Percentiles rank a stretch among this genome's conserved stretches.
phyloP scores from a whole-genome alignment of 2,329 filamentous ascomycete genomes.

The Canariomyces notabilis region DNA sequence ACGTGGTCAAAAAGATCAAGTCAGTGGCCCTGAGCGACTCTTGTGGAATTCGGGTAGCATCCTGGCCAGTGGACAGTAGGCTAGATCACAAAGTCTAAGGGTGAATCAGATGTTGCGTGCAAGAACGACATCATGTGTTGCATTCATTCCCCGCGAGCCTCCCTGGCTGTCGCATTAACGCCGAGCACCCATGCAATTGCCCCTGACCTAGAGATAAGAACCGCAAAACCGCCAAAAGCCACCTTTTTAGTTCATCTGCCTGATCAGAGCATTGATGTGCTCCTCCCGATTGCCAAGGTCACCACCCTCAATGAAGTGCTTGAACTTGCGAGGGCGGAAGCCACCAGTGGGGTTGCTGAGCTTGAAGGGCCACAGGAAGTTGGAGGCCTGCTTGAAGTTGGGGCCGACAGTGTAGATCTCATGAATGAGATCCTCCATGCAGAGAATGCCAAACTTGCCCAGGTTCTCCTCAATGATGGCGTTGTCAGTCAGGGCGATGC shows the following conservation, averaged over 20 bases:
- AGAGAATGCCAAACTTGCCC: slow-evolving; percentile 98
- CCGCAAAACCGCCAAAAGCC: slow-evolving; percentile 25
- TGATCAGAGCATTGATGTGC: slow-evolving; percentile 91
- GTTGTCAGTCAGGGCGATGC: slow-evolving; percentile 94
- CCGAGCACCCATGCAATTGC: slow-evolving; percentile 31
- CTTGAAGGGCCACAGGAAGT: slow-evolving; percentile 99
- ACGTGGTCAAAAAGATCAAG: slow-evolving; percentile 24
- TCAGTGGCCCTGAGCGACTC: slow-evolving; percentile 8
- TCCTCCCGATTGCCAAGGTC: slow-evolving; percentile 98
- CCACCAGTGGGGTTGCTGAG: slow-evolving; percentile 96
- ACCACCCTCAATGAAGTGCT: slow-evolving; percentile 98
- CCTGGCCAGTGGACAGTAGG: slow-evolving; percentile 16
- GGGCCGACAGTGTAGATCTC: slow-evolving; percentile 98
- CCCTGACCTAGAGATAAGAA: slow-evolving; percentile 26
- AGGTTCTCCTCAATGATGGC: slow-evolving; percentile 93
- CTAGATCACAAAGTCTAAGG: slow-evolving; percentile 19
- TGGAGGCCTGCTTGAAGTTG: slow-evolving; percentile 99
- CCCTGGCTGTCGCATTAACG: slow-evolving; percentile 32
- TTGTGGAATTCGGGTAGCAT: slow-evolving; percentile 22
- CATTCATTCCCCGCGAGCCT: slow-evolving; percentile 31
- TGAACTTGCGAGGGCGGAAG: slow-evolving; percentile 96
- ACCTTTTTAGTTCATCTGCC: slow-evolving; percentile 87
- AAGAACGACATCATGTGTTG: slow-evolving; percentile 23
- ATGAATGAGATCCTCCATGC: slow-evolving; percentile 98
- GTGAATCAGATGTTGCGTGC: slow-evolving; percentile 20